Conservation (phyloP, 176 grass and related monocot genomes). For the Oryza glumipatula region DNA sequence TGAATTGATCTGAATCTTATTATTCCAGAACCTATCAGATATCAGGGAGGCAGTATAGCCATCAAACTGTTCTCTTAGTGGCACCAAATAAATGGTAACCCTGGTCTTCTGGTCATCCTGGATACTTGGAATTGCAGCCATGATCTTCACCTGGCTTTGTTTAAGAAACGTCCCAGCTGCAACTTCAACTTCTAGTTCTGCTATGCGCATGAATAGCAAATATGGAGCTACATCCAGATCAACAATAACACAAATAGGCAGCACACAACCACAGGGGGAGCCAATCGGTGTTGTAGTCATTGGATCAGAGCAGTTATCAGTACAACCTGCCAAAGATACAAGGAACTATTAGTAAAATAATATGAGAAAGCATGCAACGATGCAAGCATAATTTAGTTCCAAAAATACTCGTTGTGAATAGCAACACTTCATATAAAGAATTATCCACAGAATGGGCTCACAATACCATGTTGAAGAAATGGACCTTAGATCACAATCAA, state of each 20-base stretch:
- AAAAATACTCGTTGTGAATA: background rate
- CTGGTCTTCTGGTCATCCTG: conserved; percentile 82
- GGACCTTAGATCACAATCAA: background rate
- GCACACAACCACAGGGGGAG: conserved; percentile 88
- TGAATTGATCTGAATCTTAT: conserved; percentile 70
- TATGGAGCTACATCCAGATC: conserved; percentile 81
- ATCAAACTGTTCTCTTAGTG: conserved; percentile 90
- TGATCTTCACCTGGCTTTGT: conserved; percentile 98
- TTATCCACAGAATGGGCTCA: background rate
- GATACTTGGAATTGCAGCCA: conserved; percentile 83
- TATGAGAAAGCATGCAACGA: background rate
- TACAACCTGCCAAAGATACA: conserved; percentile 69
- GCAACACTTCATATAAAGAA: conserved; percentile 13
- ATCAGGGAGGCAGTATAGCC: conserved; percentile 68
- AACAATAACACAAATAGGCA: conserved; percentile 69
- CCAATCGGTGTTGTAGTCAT: conserved; percentile 70
- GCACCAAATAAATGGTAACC: conserved; percentile 91
- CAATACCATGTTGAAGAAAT: background rate
- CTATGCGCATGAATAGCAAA: conserved; percentile 81
- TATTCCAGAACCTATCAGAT: conserved; percentile 82
- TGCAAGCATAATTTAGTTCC: background rate
- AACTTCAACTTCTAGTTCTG: conserved; percentile 87
- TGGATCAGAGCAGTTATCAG: conserved; percentile 65
- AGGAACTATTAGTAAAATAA: conserved; percentile 32
- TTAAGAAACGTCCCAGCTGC: conserved; percentile 93